Conservation (phyloP, 73 alveolate species). For the Paramecium tetraurelia region DNA sequence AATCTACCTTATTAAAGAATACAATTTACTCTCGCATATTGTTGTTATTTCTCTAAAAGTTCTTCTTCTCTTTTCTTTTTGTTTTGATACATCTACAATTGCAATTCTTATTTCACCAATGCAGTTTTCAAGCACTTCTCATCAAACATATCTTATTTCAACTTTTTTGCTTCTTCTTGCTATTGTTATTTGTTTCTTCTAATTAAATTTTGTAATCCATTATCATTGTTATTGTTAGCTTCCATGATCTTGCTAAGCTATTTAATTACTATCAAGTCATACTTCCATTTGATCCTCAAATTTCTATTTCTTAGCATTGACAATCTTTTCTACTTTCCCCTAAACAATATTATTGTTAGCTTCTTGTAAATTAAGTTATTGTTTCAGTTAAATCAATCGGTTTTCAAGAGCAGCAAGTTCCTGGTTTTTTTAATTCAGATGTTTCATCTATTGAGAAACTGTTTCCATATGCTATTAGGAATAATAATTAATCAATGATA, state of each 20-base stretch:
- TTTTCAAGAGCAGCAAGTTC: not conserved
- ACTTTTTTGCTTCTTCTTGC: not conserved
- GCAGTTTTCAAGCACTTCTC: not conserved
- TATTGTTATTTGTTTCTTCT: not conserved
- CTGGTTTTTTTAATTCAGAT: not conserved
- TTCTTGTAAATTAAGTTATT: not conserved
- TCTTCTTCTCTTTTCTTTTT: not conserved
- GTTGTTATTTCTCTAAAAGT: not conserved
- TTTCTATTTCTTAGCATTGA: not conserved
- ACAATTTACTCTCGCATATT: not conserved
- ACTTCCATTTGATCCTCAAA: not conserved
- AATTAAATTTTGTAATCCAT: not conserved
- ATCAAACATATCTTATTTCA: not conserved
- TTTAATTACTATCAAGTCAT: not conserved
- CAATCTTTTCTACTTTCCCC: not conserved
- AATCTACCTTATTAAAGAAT: not conserved
- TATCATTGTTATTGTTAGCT: not conserved
- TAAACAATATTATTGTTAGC: not conserved
- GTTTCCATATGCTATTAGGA: not conserved
- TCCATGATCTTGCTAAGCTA: not conserved
- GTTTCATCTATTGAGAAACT: not conserved
- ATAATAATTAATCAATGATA: not conserved
- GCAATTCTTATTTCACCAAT: not conserved
- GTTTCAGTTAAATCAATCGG: not conserved
- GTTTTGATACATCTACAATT: not conserved